Evolutionary conservation across 768 basidiomycete species (phyloP).

Genomic region (Auricularia auricula-judae): DNA sequence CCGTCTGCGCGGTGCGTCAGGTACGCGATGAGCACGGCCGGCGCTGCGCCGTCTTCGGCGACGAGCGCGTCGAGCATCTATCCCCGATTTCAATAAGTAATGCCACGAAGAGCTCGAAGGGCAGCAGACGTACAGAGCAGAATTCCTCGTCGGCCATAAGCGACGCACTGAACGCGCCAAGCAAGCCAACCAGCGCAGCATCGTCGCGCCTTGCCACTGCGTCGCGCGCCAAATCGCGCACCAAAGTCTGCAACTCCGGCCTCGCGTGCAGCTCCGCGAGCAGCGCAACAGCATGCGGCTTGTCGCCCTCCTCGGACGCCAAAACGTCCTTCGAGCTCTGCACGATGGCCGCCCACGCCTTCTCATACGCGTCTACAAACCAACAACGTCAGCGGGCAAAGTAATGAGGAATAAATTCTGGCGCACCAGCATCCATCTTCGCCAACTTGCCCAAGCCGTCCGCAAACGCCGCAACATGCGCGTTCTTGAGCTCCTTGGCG

Average conservation of each 20-base stretch:
- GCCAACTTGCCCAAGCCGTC: constrained; percentile 28
- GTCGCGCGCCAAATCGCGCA: background rate
- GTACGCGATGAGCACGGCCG: too few species aligned
- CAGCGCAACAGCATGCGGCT: constrained; percentile 24
- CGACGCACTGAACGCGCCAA: background rate
- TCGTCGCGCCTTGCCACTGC: background rate
- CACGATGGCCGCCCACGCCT: background rate
- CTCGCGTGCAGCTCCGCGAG: constrained; percentile 14
- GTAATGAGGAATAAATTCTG: background rate
- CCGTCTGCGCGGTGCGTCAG: too few species aligned
- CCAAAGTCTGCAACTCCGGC: constrained; percentile 1
- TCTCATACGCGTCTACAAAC: background rate
- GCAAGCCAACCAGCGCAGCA: background rate
- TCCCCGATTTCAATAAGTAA: too few species aligned
- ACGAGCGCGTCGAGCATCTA: too few species aligned
- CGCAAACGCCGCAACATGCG: constrained; percentile 32
- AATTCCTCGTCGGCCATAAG: background rate
- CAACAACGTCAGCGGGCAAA: background rate
- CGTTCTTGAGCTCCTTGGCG: constrained; percentile 33
- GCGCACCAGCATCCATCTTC: constrained; percentile 19
- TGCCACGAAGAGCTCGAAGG: too few species aligned
- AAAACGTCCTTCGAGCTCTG: background rate
- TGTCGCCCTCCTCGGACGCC: constrained; percentile 7
- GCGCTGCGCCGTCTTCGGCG: too few species aligned
- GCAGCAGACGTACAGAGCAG: background rate